phyloP scores from a whole-genome alignment of 805 yeast species.

The Zygoascus ofunaensis region DNA sequence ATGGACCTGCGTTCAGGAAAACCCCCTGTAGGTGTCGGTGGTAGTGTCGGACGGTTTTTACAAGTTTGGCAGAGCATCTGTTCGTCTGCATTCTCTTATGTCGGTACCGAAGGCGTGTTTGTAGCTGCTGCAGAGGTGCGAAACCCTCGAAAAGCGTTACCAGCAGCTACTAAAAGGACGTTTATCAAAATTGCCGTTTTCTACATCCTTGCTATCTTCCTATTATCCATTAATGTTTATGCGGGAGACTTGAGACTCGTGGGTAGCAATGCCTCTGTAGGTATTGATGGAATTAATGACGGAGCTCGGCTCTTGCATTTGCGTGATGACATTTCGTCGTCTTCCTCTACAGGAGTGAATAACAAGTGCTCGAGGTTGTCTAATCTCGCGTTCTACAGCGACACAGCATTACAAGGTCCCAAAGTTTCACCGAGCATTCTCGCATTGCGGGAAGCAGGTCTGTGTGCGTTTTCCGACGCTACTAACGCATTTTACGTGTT shows the following conservation, averaged over 20 bases:
- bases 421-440: conserved; percentile 39
- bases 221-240: conserved; percentile 63
- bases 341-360: not conserved
- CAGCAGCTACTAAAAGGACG: conserved; percentile 65
- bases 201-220: conserved; percentile 56
- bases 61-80: conserved; percentile 48
- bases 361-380: not conserved
- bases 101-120: conserved; percentile 76
- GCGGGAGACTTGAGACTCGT: conserved; percentile 54
- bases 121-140: conserved; percentile 82
- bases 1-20: conserved; percentile 38
- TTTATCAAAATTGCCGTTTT: conserved; percentile 61
- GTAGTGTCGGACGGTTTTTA: conserved; percentile 37
- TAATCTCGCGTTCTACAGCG: not conserved
- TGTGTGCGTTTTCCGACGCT: conserved; percentile 42
- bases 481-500: conserved; percentile 45
- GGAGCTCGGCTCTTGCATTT: not conserved
- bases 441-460: conserved; percentile 44
- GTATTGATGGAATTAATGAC: not conserved
- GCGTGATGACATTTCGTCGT: not conserved
- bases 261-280: conserved; percentile 6
- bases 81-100: conserved; percentile 64
- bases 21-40: conserved; percentile 33
- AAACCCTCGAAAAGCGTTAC: conserved; percentile 67
- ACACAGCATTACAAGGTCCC: conserved; percentile 6